These are phyloP conservation scores for Pholiota adiposa DNA, from an alignment of 1,284 basidiomycete genomes.

Conservation along the genomic window DNA sequence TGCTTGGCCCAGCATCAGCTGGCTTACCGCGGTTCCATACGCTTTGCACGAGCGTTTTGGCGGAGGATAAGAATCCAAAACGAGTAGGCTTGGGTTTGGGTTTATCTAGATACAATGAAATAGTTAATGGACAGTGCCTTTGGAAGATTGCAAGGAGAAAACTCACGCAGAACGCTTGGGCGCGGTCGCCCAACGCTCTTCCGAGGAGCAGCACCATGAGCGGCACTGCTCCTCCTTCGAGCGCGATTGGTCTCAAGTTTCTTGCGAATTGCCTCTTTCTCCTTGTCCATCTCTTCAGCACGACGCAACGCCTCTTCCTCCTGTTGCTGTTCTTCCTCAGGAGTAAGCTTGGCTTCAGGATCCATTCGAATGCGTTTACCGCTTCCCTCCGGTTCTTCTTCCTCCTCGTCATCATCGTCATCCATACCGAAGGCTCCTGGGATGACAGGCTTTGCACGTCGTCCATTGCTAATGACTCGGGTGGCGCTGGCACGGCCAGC, in stretches of 20 bases:
- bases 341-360: constrained; percentile 23
- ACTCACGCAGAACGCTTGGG: constrained; percentile 41
- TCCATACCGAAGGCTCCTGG: constrained; percentile 63
- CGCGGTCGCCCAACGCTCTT: constrained; percentile 42
- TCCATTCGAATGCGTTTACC: constrained; percentile 32
- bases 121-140: constrained; percentile 6
- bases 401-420: constrained; percentile 45
- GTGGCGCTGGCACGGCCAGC: constrained; percentile 43
- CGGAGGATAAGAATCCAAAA: constrained; percentile 61
- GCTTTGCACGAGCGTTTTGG: constrained; percentile 58
- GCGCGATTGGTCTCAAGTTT: constrained; percentile 67
- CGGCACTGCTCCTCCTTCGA: constrained; percentile 64
- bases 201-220: constrained; percentile 32
- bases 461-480: constrained; percentile 54
- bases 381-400: constrained; percentile 41
- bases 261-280: constrained; percentile 61
- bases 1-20: constrained; percentile 26
- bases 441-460: constrained; percentile 44
- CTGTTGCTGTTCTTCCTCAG: constrained; percentile 32
- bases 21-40: constrained; percentile 57
- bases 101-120: constrained; percentile 31
- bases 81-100: constrained; percentile 48
- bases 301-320: constrained; percentile 36
- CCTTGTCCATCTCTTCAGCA: constrained; percentile 47
- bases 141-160: constrained; percentile 9